phyloP scores from a whole-genome alignment of 2,329 filamentous ascomycete species.

The Corynespora cassiicola region DNA sequence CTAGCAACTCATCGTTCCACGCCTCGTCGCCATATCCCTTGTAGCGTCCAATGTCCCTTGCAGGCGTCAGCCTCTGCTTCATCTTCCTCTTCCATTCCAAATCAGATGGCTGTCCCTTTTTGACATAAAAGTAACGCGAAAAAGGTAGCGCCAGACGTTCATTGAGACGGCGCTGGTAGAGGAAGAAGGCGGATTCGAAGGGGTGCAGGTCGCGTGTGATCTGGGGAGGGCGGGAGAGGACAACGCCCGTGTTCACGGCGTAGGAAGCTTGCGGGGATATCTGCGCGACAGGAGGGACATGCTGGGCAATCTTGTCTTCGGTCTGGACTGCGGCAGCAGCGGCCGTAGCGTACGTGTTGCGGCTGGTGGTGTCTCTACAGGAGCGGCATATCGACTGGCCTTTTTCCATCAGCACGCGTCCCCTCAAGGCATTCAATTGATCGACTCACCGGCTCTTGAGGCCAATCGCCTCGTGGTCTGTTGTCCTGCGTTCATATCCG shows the following conservation, averaged over 20 bases:
- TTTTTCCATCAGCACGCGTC: constrained; percentile 36
- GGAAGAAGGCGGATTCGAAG: constrained; percentile 92
- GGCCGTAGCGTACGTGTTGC: constrained; percentile 40
- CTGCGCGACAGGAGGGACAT: constrained; percentile 42
- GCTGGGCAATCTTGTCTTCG: constrained; percentile 30
- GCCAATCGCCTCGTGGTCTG: constrained; percentile 53
- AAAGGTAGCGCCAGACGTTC: constrained; percentile 90
- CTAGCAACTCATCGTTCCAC: constrained; percentile 91
- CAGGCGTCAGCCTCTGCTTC: constrained; percentile 75
- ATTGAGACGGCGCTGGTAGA: constrained; percentile 97
- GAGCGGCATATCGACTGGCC: constrained; percentile 53
- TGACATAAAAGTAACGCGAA: constrained; percentile 92
- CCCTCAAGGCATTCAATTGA: constrained; percentile 10
- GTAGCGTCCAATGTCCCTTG: constrained; percentile 86
- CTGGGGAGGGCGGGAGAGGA: constrained; percentile 87
- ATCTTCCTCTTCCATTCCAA: constrained; percentile 91
- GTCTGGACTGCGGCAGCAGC: constrained; percentile 46
- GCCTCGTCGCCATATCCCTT: constrained; percentile 73
- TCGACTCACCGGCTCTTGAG: constrained; percentile 46
- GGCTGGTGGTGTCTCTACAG: constrained; percentile 51
- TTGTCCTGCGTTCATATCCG: constrained; percentile 52
- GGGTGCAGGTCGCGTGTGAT: constrained; percentile 82
- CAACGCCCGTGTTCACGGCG: constrained; percentile 67
- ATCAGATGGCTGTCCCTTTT: constrained; percentile 82
- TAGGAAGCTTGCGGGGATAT: constrained; percentile 53